Evolutionary conservation across 768 basidiomycete species (phyloP).

Genomic region (Boletus bicolor): DNA sequence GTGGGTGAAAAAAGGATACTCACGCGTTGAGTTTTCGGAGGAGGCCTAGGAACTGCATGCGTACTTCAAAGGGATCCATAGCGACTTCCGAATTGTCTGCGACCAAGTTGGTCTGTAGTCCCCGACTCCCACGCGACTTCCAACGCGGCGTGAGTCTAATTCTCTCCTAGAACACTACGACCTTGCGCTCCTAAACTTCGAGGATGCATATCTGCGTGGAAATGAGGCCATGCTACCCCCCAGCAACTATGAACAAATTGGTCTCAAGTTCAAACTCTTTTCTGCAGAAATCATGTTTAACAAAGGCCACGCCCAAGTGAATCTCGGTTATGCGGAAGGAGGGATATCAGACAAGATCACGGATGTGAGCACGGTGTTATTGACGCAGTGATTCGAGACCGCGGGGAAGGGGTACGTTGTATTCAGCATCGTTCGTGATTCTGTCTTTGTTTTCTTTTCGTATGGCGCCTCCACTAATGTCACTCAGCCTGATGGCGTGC

Average conservation of each 20-base stretch:
- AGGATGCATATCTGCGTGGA: constrained; percentile 81
- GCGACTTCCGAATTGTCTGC: background rate
- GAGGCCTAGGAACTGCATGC: constrained; percentile 67
- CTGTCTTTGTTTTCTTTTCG: background rate
- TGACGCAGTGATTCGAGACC: constrained; percentile 81
- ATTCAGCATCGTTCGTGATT: constrained; percentile 77
- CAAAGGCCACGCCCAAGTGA: constrained; percentile 73
- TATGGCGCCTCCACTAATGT: background rate
- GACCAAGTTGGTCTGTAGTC: background rate
- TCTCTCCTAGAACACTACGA: constrained; percentile 80
- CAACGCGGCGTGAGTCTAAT: constrained; percentile 84
- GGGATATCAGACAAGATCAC: constrained; percentile 74
- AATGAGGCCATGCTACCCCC: constrained; percentile 70
- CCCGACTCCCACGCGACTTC: constrained; percentile 41
- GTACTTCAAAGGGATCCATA: constrained; percentile 63
- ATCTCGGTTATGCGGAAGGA: constrained; percentile 58
- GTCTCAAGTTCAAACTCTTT: constrained; percentile 85
- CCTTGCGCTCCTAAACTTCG: constrained; percentile 75
- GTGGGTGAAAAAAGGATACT: constrained; percentile 1
- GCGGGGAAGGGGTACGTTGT: constrained; percentile 85
- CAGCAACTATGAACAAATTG: constrained; percentile 90
- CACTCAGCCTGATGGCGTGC: constrained; percentile 74
- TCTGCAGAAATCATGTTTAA: constrained; percentile 91
- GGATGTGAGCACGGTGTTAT: constrained; percentile 81
- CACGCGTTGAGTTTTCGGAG: constrained; percentile 66